These are phyloP conservation scores for Trichophyton verrucosum DNA, from an alignment of 2,329 filamentous ascomycete genomes.

Conservation along the genomic window DNA sequence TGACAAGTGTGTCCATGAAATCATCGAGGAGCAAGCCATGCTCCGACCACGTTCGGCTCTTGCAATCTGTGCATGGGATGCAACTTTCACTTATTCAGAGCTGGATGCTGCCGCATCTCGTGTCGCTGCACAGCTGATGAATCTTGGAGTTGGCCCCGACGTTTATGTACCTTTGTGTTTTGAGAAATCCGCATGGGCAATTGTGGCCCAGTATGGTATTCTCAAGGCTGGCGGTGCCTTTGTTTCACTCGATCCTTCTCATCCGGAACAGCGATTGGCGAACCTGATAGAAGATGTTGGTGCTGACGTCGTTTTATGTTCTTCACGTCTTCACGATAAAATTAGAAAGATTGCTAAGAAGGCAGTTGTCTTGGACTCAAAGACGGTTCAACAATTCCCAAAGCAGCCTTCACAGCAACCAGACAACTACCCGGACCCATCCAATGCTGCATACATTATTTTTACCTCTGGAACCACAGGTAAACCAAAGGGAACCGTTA, in stretches of 20 bases:
- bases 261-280: slow-evolving; percentile 27
- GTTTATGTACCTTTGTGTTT: slow-evolving; percentile 31
- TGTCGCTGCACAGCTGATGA: slow-evolving; percentile 26
- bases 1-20: slow-evolving; percentile 26
- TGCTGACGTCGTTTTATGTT: slow-evolving; percentile 25
- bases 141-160: slow-evolving; percentile 29
- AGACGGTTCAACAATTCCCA: slow-evolving; percentile 19
- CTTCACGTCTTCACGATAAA: slow-evolving; percentile 20
- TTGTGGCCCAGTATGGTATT: slow-evolving; percentile 31
- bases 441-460: slow-evolving; percentile 45
- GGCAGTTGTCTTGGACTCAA: slow-evolving; percentile 21
- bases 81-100: slow-evolving; percentile 25
- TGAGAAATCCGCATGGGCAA: slow-evolving; percentile 34
- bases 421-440: slow-evolving; percentile 12
- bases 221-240: slow-evolving; percentile 34
- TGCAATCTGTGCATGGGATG: slow-evolving; percentile 19
- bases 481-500: slow-evolving; percentile 48
- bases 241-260: slow-evolving; percentile 30
- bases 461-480: slow-evolving; percentile 48
- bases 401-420: slow-evolving; percentile 14
- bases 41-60: slow-evolving; percentile 19
- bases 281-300: slow-evolving; percentile 26
- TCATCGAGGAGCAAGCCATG: slow-evolving; percentile 28
- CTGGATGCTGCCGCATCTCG: slow-evolving; percentile 28
- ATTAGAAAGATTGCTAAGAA: slow-evolving; percentile 20